phyloP scores from a whole-genome alignment of 495 filamentous ascomycete species.

The Cairneyella variabilis region DNA sequence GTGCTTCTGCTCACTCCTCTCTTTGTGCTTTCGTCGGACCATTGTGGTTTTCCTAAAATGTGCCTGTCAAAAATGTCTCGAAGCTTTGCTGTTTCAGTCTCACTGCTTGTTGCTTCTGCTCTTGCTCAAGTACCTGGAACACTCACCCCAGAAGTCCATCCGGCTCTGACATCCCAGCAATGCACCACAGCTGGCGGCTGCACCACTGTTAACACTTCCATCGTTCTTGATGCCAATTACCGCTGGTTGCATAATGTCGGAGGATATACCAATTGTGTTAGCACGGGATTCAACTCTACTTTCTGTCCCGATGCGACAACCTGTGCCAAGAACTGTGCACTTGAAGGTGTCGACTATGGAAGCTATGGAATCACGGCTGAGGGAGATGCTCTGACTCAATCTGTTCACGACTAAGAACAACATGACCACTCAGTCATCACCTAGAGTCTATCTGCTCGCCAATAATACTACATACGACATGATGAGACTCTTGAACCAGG shows the following conservation, averaged over 20 bases:
- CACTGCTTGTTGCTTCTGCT: slow-evolving; percentile 17
- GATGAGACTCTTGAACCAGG: slow-evolving; percentile 54
- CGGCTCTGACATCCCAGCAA: slow-evolving; percentile 40
- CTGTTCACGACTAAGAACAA: slow-evolving; percentile 48
- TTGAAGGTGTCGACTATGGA: slow-evolving; percentile 57
- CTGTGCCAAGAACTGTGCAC: slow-evolving; percentile 54
- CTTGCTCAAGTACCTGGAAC: slow-evolving; percentile 26
- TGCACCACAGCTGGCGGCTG: slow-evolving; percentile 40
- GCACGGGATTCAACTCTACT: slow-evolving; percentile 51
- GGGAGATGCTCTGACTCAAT: slow-evolving; percentile 45
- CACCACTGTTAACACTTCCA: slow-evolving; percentile 41
- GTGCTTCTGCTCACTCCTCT: no score
- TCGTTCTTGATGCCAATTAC: slow-evolving; percentile 65
- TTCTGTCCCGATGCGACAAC: slow-evolving; percentile 49
- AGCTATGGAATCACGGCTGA: slow-evolving; percentile 52
- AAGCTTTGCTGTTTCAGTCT: not conserved
- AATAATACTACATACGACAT: slow-evolving; percentile 57
- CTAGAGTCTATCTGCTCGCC: slow-evolving; percentile 57
- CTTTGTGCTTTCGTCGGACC: no score
- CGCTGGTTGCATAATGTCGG: slow-evolving; percentile 51
- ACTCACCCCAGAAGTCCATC: slow-evolving; percentile 39
- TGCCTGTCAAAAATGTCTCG: not conserved
- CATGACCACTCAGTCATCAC: slow-evolving; percentile 52
- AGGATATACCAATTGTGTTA: slow-evolving; percentile 58
- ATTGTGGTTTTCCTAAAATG: no score